A percentile compares a stretch with the other conserved stretches of the same genome.
Evolutionary conservation across 2,329 filamentous ascomycete genomes (phyloP).

Genomic region (Fonsecaea erecta): DNA sequence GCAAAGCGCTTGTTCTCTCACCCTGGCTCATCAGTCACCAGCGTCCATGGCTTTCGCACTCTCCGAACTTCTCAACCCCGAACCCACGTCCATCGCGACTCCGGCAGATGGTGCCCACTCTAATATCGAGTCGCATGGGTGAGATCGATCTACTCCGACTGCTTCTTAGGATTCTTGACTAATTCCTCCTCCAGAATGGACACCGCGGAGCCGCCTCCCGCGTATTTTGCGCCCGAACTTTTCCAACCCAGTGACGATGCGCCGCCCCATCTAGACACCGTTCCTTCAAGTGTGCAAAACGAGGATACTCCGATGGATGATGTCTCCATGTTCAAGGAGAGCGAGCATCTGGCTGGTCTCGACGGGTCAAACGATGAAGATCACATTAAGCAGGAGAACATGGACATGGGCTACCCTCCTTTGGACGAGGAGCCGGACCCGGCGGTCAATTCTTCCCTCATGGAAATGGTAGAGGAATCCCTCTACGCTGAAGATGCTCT

Average conservation of each 20-base stretch:
- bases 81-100: conserved; percentile 4
- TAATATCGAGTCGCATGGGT: conserved; percentile 9
- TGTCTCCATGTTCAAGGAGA: conserved; percentile 21
- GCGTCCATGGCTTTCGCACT: conserved; percentile 26
- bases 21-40: conserved; percentile 7
- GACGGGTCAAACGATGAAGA: conserved; percentile 18
- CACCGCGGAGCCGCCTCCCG: conserved; percentile 16
- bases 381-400: conserved; percentile 27
- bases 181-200: conserved; percentile 25
- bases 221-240: conserved; percentile 36
- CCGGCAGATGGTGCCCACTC: not conserved
- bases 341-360: not conserved
- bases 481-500: conserved; percentile 12
- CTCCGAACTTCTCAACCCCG: conserved; percentile 30
- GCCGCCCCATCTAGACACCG: conserved; percentile 23
- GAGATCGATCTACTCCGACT: conserved; percentile 1
- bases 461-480: conserved; percentile 21
- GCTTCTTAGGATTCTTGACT: not conserved
- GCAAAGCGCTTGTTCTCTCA: not conserved
- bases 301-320: conserved; percentile 29
- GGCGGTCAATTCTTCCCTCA: conserved; percentile 10
- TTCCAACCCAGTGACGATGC: conserved; percentile 31
- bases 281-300: conserved; percentile 23
- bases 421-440: conserved; percentile 20
- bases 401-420: conserved; percentile 27